Evolutionary conservation across 495 filamentous ascomycete genomes (phyloP).

Genomic region (Talaromyces proteolyticus): DNA sequence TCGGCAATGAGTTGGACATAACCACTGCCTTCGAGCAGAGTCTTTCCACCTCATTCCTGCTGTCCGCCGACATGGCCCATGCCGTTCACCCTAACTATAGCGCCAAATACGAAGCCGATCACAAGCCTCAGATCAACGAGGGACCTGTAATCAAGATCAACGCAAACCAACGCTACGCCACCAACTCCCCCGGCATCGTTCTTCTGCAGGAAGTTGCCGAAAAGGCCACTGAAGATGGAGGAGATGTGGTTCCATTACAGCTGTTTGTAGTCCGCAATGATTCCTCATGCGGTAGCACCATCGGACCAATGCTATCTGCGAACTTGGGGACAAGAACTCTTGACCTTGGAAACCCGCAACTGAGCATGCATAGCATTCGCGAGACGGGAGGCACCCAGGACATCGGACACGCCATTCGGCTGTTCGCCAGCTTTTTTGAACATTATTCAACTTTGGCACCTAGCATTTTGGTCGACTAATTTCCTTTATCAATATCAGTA

Average conservation of each 20-base stretch:
- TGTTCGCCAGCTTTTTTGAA: conserved; percentile 86
- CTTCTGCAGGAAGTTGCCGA: conserved; percentile 82
- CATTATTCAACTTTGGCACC: conserved; percentile 73
- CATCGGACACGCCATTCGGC: conserved; percentile 76
- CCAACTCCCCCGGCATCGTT: conserved; percentile 92
- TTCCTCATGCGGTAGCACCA: conserved; percentile 88
- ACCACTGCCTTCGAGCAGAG: conserved; percentile 90
- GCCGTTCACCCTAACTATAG: conserved; percentile 91
- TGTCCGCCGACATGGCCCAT: conserved; percentile 98
- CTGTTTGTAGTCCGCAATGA: conserved; percentile 96
- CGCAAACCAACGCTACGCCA: conserved; percentile 92
- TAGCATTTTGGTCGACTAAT: conserved; percentile 74
- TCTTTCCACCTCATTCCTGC: conserved; percentile 83
- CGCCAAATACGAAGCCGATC: conserved; percentile 82
- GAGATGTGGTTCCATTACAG: conserved; percentile 73
- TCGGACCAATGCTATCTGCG: conserved; percentile 90
- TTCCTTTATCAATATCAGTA: too few species aligned
- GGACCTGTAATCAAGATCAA: conserved; percentile 97
- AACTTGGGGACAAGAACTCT: conserved; percentile 80
- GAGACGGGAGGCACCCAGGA: conserved; percentile 86
- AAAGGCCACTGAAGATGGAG: conserved; percentile 42
- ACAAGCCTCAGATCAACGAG: conserved; percentile 92
- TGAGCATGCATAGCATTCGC: conserved; percentile 95
- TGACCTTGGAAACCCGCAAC: conserved; percentile 91
- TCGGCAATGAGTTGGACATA: conserved; percentile 40